A percentile compares a stretch with the other conserved stretches of the same genome.
These are phyloP conservation scores for Sequoia sempervirens DNA, from an alignment of 75 land plant genomes.

Conservation along the genomic window DNA sequence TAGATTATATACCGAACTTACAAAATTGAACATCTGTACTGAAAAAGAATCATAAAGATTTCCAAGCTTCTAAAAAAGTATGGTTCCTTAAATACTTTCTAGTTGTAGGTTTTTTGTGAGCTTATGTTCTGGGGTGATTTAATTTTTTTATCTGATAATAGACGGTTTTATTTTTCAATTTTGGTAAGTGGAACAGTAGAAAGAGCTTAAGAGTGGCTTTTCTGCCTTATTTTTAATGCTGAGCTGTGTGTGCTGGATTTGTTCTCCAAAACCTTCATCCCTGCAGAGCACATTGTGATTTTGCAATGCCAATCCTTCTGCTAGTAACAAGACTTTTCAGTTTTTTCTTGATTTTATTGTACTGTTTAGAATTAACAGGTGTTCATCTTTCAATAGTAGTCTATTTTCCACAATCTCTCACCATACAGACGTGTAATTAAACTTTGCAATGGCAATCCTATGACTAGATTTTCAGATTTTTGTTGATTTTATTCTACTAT, in stretches of 20 bases:
- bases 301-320: neutral
- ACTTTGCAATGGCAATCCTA: neutral
- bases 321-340: neutral
- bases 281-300: neutral
- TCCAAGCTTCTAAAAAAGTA: neutral
- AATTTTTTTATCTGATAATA: neutral
- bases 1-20: neutral
- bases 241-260: neutral
- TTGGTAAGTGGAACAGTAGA: neutral
- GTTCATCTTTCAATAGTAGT: neutral
- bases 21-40: neutral
- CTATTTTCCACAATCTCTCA: neutral
- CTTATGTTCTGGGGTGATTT: neutral
- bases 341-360: neutral
- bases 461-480: neutral
- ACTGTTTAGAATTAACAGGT: neutral
- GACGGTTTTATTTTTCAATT: neutral
- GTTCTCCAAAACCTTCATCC: neutral
- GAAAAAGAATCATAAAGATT: neutral
- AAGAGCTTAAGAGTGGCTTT: neutral
- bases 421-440: neutral
- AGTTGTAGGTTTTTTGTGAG: neutral
- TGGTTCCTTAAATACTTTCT: neutral
- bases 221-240: neutral
- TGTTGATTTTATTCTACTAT: neutral